phyloP scores from a whole-genome alignment of 1,284 basidiomycete species.

The Ceratobasidium sp. region DNA sequence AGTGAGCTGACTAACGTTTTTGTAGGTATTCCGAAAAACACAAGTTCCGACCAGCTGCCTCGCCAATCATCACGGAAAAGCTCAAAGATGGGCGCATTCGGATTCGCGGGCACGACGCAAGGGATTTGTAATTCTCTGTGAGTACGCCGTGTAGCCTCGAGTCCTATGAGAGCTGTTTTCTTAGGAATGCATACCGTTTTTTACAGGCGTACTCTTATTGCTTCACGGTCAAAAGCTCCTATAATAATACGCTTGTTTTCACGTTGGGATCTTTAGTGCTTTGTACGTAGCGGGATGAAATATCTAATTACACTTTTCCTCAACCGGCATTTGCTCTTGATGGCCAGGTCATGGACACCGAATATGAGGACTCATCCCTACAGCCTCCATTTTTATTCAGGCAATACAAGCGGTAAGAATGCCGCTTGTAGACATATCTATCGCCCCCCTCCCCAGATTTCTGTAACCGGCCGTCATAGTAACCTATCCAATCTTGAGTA shows the following conservation, averaged over 20 bases:
- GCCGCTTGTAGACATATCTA: too few relatives aligned
- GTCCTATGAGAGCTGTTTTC: too few relatives aligned
- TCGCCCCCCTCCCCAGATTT: too few relatives aligned
- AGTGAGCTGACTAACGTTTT: neutral
- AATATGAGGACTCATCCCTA: too few relatives aligned
- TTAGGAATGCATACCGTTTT: too few relatives aligned
- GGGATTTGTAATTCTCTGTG: slow-evolving; percentile 24
- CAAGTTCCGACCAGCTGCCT: slow-evolving; percentile 75
- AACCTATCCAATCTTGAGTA: too few relatives aligned
- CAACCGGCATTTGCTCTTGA: too few relatives aligned
- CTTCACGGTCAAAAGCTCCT: neutral
- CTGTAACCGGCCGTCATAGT: too few relatives aligned
- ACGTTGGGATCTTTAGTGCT: neutral
- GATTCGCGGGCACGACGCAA: slow-evolving; percentile 64
- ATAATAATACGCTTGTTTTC: neutral
- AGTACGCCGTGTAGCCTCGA: neutral
- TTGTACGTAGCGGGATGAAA: neutral
- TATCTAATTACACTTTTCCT: neutral
- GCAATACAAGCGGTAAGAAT: too few relatives aligned
- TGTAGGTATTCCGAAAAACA: slow-evolving; percentile 72
- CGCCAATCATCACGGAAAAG: slow-evolving; percentile 73
- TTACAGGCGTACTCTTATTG: too few relatives aligned
- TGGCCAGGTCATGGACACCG: too few relatives aligned
- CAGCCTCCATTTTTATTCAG: too few relatives aligned
- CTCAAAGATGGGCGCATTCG: slow-evolving; percentile 69